Evolutionary conservation across 345 rosid species (phyloP).

Genomic region (Melaleuca alternifolia): DNA sequence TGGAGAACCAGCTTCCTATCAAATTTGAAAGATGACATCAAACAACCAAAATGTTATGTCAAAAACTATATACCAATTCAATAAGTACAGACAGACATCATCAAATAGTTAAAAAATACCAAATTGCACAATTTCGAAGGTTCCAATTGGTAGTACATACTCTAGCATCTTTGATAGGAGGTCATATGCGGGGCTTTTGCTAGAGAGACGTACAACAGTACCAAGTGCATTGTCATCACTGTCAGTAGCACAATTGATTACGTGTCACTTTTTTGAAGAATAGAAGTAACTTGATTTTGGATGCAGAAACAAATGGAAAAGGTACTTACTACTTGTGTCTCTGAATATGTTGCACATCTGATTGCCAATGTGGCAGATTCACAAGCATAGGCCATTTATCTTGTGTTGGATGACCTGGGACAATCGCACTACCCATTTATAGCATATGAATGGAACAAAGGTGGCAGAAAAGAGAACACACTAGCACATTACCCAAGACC

Average conservation of each 20-base stretch:
- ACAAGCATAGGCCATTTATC: slow-evolving; percentile 94
- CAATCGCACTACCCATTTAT: background rate
- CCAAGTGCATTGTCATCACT: slow-evolving; percentile 56
- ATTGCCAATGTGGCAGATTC: slow-evolving; percentile 85
- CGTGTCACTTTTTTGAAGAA: background rate
- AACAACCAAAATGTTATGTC: background rate
- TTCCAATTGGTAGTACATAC: slow-evolving; percentile 1
- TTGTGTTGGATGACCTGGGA: slow-evolving; percentile 62
- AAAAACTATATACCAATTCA: background rate
- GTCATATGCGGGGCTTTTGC: slow-evolving; percentile 60
- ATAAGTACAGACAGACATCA: background rate
- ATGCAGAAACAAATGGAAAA: background rate
- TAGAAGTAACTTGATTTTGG: background rate
- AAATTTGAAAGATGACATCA: background rate
- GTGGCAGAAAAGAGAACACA: background rate
- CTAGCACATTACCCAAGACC: slow-evolving; percentile 39
- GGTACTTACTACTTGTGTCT: slow-evolving; percentile 43
- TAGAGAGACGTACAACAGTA: slow-evolving; percentile 56
- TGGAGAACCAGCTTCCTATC: background rate
- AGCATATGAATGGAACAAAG: background rate
- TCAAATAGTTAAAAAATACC: background rate
- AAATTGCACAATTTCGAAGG: background rate
- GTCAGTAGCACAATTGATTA: background rate
- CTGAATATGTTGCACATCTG: slow-evolving; percentile 73
- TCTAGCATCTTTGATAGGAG: slow-evolving; percentile 92